A percentile compares a stretch with the other conserved stretches of the same genome.
Conservation (phyloP, 2,329 filamentous ascomycete genomes). For the Penicillium hesseltinei region DNA sequence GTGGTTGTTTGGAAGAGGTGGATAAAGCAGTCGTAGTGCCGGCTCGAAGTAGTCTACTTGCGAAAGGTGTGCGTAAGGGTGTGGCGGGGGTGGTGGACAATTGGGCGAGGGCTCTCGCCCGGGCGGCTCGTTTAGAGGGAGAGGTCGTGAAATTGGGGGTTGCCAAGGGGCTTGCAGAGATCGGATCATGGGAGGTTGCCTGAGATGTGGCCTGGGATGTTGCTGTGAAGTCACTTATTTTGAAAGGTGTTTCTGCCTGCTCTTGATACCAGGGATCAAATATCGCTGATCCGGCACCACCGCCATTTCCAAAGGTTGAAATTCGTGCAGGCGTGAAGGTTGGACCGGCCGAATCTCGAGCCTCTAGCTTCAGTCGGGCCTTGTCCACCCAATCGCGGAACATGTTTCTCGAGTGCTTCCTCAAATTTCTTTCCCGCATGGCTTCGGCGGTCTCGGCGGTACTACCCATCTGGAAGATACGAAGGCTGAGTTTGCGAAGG, state of each 20-base stretch:
- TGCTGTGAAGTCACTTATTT: conserved; percentile 35
- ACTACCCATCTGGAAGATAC: conserved; percentile 54
- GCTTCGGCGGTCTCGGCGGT: conserved; percentile 53
- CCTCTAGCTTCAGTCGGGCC: conserved; percentile 33
- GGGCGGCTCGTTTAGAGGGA: conserved; percentile 47
- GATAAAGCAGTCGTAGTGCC: conserved; percentile 22
- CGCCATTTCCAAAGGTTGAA: conserved; percentile 19
- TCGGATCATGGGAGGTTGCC: conserved; percentile 27
- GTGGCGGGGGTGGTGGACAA: conserved; percentile 48
- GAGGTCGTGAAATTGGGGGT: conserved; percentile 46
- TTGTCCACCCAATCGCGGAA: conserved; percentile 55
- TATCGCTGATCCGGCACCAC: conserved; percentile 25
- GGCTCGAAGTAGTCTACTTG: conserved; percentile 38
- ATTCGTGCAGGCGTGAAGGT: conserved; percentile 29
- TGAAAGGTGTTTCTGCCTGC: conserved; percentile 36
- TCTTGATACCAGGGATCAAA: conserved; percentile 39
- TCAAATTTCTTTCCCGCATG: conserved; percentile 52
- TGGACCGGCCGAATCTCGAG: conserved; percentile 31
- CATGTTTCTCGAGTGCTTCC: conserved; percentile 56
- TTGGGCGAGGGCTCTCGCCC: conserved; percentile 42
- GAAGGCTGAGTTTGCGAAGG: conserved; percentile 58
- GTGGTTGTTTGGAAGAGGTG: conserved; percentile 26
- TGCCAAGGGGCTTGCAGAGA: conserved; percentile 37
- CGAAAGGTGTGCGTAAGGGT: conserved; percentile 45
- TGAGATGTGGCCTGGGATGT: conserved; percentile 16